These are phyloP conservation scores for Dactylellina sp. DNA, from an alignment of 2,329 filamentous ascomycete genomes.

Conservation along the genomic window DNA sequence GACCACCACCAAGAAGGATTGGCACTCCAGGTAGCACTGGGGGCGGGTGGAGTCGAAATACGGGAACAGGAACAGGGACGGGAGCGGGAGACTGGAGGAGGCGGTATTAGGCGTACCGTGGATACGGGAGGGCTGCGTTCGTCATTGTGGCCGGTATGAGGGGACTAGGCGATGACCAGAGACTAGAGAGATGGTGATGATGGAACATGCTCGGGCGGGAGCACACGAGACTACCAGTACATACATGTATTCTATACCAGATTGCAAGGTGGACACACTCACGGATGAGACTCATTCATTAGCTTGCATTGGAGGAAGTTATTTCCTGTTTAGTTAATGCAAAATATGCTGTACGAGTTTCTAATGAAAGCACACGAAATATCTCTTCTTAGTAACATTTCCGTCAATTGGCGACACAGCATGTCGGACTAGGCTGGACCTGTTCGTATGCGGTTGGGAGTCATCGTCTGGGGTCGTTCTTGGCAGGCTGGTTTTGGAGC, in stretches of 20 bases:
- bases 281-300: too few relatives aligned
- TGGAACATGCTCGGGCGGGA: too few relatives aligned
- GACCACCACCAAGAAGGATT: constrained; percentile 27
- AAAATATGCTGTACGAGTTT: constrained; percentile 1
- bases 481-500: not conserved
- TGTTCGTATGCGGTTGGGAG: constrained; percentile 5
- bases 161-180: constrained; percentile 1
- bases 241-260: too few relatives aligned
- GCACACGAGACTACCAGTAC: too few relatives aligned
- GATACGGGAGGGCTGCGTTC: constrained; percentile 5
- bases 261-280: too few relatives aligned
- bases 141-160: not conserved
- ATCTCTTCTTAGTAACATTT: too few relatives aligned
- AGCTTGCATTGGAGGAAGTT: not conserved
- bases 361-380: not conserved
- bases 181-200: not conserved
- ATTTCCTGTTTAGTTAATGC: not conserved
- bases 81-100: constrained; percentile 39
- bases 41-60: constrained; percentile 18
- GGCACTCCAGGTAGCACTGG: constrained; percentile 26
- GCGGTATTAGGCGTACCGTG: constrained; percentile 34
- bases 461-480: not conserved
- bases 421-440: not conserved
- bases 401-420: not conserved
- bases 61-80: constrained; percentile 10